Evolutionary conservation across 164 flowering plant genomes (phyloP).

Genomic region (Chloranthus sessilifolius): DNA sequence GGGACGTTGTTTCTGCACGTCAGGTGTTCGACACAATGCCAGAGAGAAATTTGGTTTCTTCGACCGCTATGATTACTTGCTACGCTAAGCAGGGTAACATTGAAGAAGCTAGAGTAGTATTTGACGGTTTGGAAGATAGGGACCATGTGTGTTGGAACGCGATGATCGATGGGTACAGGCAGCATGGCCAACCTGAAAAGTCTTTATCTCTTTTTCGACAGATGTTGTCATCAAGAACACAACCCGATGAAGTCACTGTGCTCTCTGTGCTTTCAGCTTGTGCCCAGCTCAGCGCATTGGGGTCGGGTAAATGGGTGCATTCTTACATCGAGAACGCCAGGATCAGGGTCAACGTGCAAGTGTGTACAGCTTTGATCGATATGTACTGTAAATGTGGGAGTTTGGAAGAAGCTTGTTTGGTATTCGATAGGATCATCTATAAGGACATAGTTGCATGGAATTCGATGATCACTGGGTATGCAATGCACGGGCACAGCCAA

Average conservation of each 20-base stretch:
- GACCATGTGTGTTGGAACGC: constrained; percentile 84
- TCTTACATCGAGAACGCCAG: constrained; percentile 36
- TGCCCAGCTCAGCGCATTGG: constrained; percentile 52
- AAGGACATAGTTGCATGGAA: constrained; percentile 79
- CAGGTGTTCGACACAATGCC: constrained; percentile 62
- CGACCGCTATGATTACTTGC: constrained; percentile 69
- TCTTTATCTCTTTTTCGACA: constrained; percentile 44
- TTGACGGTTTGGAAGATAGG: constrained; percentile 51
- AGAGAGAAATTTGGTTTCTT: constrained; percentile 49
- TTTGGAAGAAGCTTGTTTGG: constrained; percentile 62
- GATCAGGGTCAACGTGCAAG: constrained; percentile 33
- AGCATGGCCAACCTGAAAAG: constrained; percentile 49
- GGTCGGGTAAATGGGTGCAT: constrained; percentile 73
- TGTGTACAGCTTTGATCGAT: constrained; percentile 65
- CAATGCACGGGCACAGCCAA: constrained; percentile 59
- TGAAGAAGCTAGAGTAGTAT: constrained; percentile 43
- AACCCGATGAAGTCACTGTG: constrained; percentile 54
- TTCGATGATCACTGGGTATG: constrained; percentile 69
- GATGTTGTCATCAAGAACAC: constrained; percentile 41
- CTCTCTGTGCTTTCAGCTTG: constrained; percentile 67
- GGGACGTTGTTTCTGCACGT: constrained; percentile 48
- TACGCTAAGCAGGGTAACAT: constrained; percentile 54
- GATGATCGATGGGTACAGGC: constrained; percentile 70
- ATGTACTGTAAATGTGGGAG: constrained; percentile 87
- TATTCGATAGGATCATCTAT: constrained; percentile 38